phyloP scores from a whole-genome alignment of 2,329 filamentous ascomycete genomes.

The Colletotrichum sp. region DNA sequence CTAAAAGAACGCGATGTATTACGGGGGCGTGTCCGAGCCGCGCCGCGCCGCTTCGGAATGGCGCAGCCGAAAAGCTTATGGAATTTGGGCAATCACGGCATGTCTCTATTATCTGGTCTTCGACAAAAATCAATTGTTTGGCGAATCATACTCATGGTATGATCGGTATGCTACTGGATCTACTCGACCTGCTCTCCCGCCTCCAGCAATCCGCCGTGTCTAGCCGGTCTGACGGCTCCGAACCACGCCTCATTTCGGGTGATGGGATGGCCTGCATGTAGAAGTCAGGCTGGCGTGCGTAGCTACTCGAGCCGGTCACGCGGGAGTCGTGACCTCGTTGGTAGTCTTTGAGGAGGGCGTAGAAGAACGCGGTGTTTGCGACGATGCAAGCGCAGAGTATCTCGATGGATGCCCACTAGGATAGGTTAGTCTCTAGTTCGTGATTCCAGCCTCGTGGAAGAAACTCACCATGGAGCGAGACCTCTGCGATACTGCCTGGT shows the following conservation, averaged over 20 bases:
- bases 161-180: slow-evolving; percentile 3
- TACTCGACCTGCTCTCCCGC: not conserved
- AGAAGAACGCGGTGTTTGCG: slow-evolving; percentile 34
- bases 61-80: not conserved
- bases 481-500: slow-evolving; percentile 29
- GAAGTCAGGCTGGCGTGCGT: slow-evolving; percentile 10
- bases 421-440: not conserved
- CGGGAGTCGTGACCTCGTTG: slow-evolving; percentile 27
- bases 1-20: not conserved
- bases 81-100: not conserved
- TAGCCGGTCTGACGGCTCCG: not conserved
- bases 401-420: slow-evolving; percentile 36
- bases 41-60: not conserved
- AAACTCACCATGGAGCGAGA: slow-evolving; percentile 30
- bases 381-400: slow-evolving; percentile 36
- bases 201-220: not conserved
- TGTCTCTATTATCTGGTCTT: not conserved
- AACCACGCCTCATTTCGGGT: not conserved
- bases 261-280: slow-evolving; percentile 13
- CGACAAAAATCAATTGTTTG: not conserved
- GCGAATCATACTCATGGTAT: not conserved
- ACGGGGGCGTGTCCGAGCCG: not conserved
- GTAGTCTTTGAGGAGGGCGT: slow-evolving; percentile 29
- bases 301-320: not conserved
- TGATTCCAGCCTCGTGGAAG: not conserved